These are phyloP conservation scores for Fusarium sp. DNA, from an alignment of 2,329 filamentous ascomycete genomes.

Conservation along the genomic window DNA sequence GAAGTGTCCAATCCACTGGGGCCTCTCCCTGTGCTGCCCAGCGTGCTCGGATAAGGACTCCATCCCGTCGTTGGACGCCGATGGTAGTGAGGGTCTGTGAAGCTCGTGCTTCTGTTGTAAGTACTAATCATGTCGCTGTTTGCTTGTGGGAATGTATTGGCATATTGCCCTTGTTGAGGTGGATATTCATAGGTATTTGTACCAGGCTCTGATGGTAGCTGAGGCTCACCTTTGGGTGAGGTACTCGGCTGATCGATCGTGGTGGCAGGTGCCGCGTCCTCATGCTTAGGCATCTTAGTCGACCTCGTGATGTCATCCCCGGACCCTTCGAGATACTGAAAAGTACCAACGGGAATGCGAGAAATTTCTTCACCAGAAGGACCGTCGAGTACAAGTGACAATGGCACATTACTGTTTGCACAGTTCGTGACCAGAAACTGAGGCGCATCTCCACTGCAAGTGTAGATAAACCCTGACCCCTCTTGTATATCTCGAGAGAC, in stretches of 20 bases:
- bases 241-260: constrained; percentile 50
- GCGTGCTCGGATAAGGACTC: constrained; percentile 53
- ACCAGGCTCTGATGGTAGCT: constrained; percentile 49
- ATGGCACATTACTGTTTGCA: constrained; percentile 59
- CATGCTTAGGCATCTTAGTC: constrained; percentile 49
- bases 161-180: constrained; percentile 52
- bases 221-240: constrained; percentile 53
- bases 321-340: constrained; percentile 63
- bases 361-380: constrained; percentile 62
- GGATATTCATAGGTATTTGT: constrained; percentile 58
- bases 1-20: constrained; percentile 53
- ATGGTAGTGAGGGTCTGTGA: constrained; percentile 58
- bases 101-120: constrained; percentile 60
- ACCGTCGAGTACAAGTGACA: constrained; percentile 63
- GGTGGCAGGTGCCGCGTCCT: constrained; percentile 48
- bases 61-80: constrained; percentile 50
- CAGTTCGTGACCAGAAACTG: constrained; percentile 61
- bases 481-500: constrained; percentile 69
- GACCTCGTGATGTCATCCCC: constrained; percentile 53
- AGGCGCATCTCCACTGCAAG: constrained; percentile 76
- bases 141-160: constrained; percentile 50
- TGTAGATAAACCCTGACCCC: constrained; percentile 71
- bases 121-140: constrained; percentile 63
- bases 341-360: constrained; percentile 54
- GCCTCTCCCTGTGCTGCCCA: constrained; percentile 53